Evolutionary conservation across 768 basidiomycete species (phyloP).

Genomic region (Aureoboletus auriporus): DNA sequence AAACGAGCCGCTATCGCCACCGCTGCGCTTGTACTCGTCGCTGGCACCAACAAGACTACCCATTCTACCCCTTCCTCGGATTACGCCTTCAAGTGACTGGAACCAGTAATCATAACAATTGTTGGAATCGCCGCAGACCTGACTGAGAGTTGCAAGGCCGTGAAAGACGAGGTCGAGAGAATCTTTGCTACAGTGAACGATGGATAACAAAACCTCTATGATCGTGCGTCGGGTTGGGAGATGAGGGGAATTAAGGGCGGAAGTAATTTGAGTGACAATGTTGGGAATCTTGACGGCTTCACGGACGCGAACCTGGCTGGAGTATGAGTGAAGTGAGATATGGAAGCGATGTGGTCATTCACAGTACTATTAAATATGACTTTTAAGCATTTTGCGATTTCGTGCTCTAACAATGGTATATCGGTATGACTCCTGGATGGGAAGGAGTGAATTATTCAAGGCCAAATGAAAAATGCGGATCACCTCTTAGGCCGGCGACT

Average conservation of each 20-base stretch:
- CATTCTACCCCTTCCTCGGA: slow-evolving; percentile 89
- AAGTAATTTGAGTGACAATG: slow-evolving; percentile 75
- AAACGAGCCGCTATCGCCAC: slow-evolving; percentile 61
- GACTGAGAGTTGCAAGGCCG: slow-evolving; percentile 72
- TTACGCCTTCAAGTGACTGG: slow-evolving; percentile 66
- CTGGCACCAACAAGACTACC: slow-evolving; percentile 94
- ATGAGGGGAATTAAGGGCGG: slow-evolving; percentile 78
- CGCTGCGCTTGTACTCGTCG: slow-evolving; percentile 74
- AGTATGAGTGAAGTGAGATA: slow-evolving; percentile 5
- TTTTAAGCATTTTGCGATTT: slow-evolving; percentile 83
- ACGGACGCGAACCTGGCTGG: slow-evolving; percentile 52
- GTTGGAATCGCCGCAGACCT: slow-evolving; percentile 51
- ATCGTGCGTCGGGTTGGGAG: slow-evolving; percentile 74
- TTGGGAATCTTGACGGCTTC: slow-evolving; percentile 72
- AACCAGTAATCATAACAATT: slow-evolving; percentile 88
- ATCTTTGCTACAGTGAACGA: slow-evolving; percentile 62
- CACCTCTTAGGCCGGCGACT: slow-evolving; percentile 72
- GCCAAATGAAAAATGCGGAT: slow-evolving; percentile 4
- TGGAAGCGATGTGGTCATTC: slow-evolving; percentile 20
- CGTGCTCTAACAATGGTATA: slow-evolving; percentile 69
- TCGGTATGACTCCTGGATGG: slow-evolving; percentile 42
- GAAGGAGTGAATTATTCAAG: slow-evolving; percentile 1
- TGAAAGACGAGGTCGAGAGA: slow-evolving; percentile 65
- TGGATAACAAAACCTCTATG: slow-evolving; percentile 73
- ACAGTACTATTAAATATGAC: slow-evolving; percentile 71